A percentile compares a stretch with the other conserved stretches of the same genome.
These are phyloP conservation scores for Metschnikowia koreensis DNA, from an alignment of 805 yeast species.

Conservation along the genomic window DNA sequence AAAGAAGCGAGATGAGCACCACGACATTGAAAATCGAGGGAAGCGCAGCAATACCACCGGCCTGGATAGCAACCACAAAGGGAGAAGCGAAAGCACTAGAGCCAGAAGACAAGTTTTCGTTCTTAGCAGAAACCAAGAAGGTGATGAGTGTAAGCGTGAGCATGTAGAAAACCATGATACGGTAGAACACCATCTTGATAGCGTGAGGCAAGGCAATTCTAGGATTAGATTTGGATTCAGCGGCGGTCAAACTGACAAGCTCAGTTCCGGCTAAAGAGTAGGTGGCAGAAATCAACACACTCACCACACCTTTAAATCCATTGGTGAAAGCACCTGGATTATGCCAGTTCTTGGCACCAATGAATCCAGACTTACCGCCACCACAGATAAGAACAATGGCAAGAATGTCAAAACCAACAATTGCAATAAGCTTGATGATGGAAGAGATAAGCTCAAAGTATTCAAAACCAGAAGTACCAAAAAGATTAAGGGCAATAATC, in stretches of 20 bases:
- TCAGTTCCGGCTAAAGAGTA: slow-evolving; percentile 45
- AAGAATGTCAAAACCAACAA: slow-evolving; percentile 41
- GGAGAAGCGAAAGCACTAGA: slow-evolving; percentile 40
- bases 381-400: slow-evolving; percentile 42
- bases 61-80: slow-evolving; percentile 42
- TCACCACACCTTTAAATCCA: slow-evolving; percentile 37
- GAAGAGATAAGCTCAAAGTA: slow-evolving; percentile 38
- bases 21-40: slow-evolving; percentile 45
- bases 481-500: slow-evolving; percentile 33
- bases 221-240: slow-evolving; percentile 37
- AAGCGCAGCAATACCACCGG: slow-evolving; percentile 40
- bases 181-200: slow-evolving; percentile 43
- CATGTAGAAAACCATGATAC: slow-evolving; percentile 41
- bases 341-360: slow-evolving; percentile 39
- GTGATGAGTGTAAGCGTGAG: slow-evolving; percentile 40
- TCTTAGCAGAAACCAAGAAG: slow-evolving; percentile 37
- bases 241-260: slow-evolving; percentile 39
- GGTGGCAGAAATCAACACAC: slow-evolving; percentile 40
- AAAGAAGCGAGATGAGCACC: slow-evolving; percentile 39
- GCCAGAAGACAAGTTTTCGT: slow-evolving; percentile 23
- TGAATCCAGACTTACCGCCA: slow-evolving; percentile 36
- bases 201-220: slow-evolving; percentile 40
- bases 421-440: slow-evolving; percentile 35
- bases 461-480: slow-evolving; percentile 37
- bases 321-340: slow-evolving; percentile 36